Evolutionary conservation across 2,329 filamentous ascomycete species (phyloP).

Genomic region (Epichloe bromicola): DNA sequence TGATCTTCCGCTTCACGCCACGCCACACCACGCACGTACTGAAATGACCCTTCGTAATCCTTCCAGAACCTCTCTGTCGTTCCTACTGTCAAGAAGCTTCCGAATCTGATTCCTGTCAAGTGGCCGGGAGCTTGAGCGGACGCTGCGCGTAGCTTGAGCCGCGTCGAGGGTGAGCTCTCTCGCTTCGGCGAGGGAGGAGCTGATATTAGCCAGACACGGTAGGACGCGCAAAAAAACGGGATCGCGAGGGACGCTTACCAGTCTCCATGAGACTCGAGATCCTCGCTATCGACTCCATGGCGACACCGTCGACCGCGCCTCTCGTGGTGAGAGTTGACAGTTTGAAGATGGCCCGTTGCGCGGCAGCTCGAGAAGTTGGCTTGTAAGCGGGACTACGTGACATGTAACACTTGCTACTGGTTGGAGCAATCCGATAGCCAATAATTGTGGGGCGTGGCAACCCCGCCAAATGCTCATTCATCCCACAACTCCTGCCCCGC

Average conservation of each 20-base stretch:
- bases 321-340: background rate
- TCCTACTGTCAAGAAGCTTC: constrained; percentile 86
- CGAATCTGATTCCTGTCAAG: constrained; percentile 77
- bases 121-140: constrained; percentile 47
- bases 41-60: constrained; percentile 79
- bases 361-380: background rate
- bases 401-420: too few species aligned
- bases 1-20: too few species aligned
- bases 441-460: background rate
- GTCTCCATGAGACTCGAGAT: constrained; percentile 92
- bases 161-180: constrained; percentile 96
- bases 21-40: constrained; percentile 36
- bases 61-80: constrained; percentile 85
- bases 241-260: constrained; percentile 41
- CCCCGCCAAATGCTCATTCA: background rate
- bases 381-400: background rate
- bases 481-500: too few species aligned
- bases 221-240: background rate
- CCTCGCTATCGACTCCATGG: constrained; percentile 90
- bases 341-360: background rate
- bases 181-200: constrained; percentile 39
- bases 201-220: background rate
- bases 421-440: too few species aligned
- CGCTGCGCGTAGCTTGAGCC: constrained; percentile 69
- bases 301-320: constrained; percentile 4